Base-by-base conservation (phyloP, 1,284 basidiomycete genomes). In the Leucoagaricus sp. region DNA sequence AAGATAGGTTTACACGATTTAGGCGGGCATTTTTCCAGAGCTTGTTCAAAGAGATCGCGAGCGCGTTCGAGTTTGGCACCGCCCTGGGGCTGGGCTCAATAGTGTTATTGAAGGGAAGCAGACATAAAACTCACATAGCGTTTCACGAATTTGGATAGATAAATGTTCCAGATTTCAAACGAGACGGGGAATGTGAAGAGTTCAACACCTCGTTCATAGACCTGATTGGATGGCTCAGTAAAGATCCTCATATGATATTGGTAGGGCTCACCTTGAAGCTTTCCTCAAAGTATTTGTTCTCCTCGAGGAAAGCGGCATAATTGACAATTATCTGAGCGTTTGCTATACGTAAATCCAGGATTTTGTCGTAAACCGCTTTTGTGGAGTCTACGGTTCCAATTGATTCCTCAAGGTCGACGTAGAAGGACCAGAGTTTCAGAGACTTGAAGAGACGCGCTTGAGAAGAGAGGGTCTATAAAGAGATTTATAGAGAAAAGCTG, bases 81-180 rank as follows among this genome's bases (percentile, higher is more conserved):
- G 49, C 91, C 94, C 91, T 94, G 44, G 44, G 47, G 63, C 59
- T 26, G 41, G 46, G 41, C 44, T 49, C 49, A 23, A 25, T 55
- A 33, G 33, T 44, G 28, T 10, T 4, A 31, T 19, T 8, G 41
- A 26, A 12, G n/a, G 13, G 29, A 13, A 48, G 21, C 33, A 44
- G 46, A 21, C 23, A 10, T 3, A 15, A 28, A 31, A 81, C 89
- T 69, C 65, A 94, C 93, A 75, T 97, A 98, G 71, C 97, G 89
- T 74, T 95, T 96, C 61, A 96, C 85, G 69, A 99, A 99, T 74
- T 98, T 98, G 57, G 93, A 91, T 38, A 99, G 77, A 72, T 98
- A 99, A 57, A 98, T 96, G 70, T 99, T 99, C 96, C 97, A 99
- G 62, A 99, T 87, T 75, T 99, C 97, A 70, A 98, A 99, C 2